Conservation (phyloP, 2,329 filamentous ascomycete genomes). For the Orbilia brochopaga region DNA sequence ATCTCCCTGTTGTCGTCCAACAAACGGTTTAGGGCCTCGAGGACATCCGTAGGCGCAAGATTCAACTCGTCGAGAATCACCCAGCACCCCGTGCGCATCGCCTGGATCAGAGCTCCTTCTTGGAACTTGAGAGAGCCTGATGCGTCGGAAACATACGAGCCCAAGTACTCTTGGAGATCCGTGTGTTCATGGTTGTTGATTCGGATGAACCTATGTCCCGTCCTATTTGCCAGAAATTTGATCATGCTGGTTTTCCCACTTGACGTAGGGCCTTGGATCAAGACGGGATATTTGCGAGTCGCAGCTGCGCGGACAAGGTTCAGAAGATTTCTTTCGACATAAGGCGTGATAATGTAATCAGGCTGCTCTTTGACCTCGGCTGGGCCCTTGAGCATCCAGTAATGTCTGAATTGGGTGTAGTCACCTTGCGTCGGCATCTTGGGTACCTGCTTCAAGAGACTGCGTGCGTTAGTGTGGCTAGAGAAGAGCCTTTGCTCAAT, state of each 20-base stretch:
- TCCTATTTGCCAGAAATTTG: slow-evolving; percentile 94
- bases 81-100: slow-evolving; percentile 92
- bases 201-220: slow-evolving; percentile 93
- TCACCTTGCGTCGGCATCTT: slow-evolving; percentile 77
- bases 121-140: slow-evolving; percentile 89
- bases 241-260: slow-evolving; percentile 99
- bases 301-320: slow-evolving; percentile 94
- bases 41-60: slow-evolving; percentile 91
- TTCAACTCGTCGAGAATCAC: slow-evolving; percentile 98
- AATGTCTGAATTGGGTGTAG: slow-evolving; percentile 86
- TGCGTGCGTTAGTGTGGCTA: slow-evolving; percentile 64
- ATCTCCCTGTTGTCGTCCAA: slow-evolving; percentile 96
- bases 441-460: slow-evolving; percentile 78
- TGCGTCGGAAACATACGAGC: slow-evolving; percentile 84
- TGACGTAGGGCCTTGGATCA: slow-evolving; percentile 96
- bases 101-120: slow-evolving; percentile 90
- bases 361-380: slow-evolving; percentile 71
- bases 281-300: slow-evolving; percentile 86
- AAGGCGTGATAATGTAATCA: slow-evolving; percentile 96
- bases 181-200: slow-evolving; percentile 99
- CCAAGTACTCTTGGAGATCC: slow-evolving; percentile 95
- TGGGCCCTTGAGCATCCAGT: slow-evolving; percentile 84
- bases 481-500: slow-evolving; percentile 63
- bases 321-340: slow-evolving; percentile 90
- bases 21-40: slow-evolving; percentile 93